Evolutionary conservation across 2,329 filamentous ascomycete genomes (phyloP), one percentile per base, ranked within the genome.

Genomic region (Aspergillus spinulosporus): DNA sequence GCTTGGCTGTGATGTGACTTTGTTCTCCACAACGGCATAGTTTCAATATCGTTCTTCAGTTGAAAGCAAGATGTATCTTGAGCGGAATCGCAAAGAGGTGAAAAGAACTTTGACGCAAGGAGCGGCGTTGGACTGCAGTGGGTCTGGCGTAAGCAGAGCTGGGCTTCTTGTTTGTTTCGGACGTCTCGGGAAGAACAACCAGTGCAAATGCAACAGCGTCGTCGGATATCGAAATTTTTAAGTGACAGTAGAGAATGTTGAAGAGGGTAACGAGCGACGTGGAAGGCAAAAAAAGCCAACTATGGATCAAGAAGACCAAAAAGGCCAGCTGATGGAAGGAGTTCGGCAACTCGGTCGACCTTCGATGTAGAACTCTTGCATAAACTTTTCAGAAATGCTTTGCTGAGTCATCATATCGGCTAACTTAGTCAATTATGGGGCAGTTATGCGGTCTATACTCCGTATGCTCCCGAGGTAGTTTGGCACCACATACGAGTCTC

Each of bases 21-120:
- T 49, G 66, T 64, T 45, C 67, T 58, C 67, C 69, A 72, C 57
- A 71, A 59, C 62, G 69, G 69, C 56, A 57, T 64, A 52, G 37
- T 58, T 52, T 39, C 14, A 14, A 12, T 45, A 49, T 43, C 26
- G 8, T 37, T 48, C 21, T n/a, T 31, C 14, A 39, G 3, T 21
- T 11, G 26, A 28, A 37, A 8, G 40, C 40, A 4, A 49, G 34
- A 34, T 21, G 15, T 37, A 21, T 51, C 6, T 21, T 7, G 15
- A 12, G 37, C 12, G 26, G n/a, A 48, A 12, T 34, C 8, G 32
- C 26, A 26, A 8, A 15, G 26, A 15, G 12, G 32, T 36, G 43
- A 42, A 48, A 43, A 44, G 42, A 49, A 43, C 42, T 9, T 51
- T 37, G 49, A 31, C 1, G 37, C 26, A 44, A 29, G 12, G 21